These are phyloP conservation scores for Cytospora chrysosperma DNA, from an alignment of 2,329 filamentous ascomycete species.

Conservation along the genomic window DNA sequence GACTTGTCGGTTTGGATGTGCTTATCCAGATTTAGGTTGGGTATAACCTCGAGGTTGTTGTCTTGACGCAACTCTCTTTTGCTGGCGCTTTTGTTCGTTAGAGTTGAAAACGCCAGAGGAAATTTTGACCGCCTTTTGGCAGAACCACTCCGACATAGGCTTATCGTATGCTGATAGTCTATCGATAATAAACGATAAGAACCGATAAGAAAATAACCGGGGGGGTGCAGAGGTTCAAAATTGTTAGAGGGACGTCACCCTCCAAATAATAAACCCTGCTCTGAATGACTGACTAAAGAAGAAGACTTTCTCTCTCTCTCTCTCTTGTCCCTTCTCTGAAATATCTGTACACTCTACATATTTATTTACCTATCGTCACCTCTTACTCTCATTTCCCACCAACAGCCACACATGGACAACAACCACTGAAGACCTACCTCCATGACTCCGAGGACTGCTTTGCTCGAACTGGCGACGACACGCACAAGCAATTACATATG, in stretches of 20 bases:
- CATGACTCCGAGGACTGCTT: constrained; percentile 23
- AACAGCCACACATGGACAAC: background rate
- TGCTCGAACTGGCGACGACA: constrained; percentile 22
- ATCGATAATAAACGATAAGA: too few relatives aligned
- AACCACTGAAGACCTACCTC: background rate
- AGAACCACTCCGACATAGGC: constrained; percentile 5
- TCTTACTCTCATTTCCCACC: too few relatives aligned
- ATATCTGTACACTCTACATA: too few relatives aligned
- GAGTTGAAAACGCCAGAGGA: constrained; percentile 23
- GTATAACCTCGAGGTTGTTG: too few relatives aligned
- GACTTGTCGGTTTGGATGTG: constrained; percentile 17
- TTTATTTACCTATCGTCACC: too few relatives aligned
- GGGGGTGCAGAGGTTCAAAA: background rate
- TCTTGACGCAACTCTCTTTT: background rate
- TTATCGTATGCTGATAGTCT: constrained; percentile 10
- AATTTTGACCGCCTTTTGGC: constrained; percentile 30
- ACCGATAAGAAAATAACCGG: constrained; percentile 22
- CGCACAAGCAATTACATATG: constrained; percentile 21
- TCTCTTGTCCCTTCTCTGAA: background rate
- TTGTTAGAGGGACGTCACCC: constrained; percentile 7
- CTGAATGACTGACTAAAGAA: background rate
- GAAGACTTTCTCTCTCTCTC: background rate
- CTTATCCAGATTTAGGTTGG: background rate
- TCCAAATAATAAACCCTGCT: background rate
- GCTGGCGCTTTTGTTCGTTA: background rate